Evolutionary conservation across 2,329 filamentous ascomycete genomes (phyloP), one percentile per base, ranked within the genome.

Genomic region (Trichoderma oligosporum): DNA sequence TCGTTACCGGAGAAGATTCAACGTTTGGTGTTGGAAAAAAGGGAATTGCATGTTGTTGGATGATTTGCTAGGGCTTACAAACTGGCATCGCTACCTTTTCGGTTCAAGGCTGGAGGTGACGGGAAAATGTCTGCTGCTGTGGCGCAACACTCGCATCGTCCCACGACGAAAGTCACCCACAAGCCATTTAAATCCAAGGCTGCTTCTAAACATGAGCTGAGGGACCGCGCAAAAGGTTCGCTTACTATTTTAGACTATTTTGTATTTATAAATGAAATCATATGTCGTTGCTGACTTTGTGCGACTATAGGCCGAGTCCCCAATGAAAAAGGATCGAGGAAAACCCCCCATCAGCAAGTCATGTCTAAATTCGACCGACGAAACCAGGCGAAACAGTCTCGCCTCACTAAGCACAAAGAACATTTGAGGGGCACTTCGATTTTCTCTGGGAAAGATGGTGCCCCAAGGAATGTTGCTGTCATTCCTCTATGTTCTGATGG

Each of bases 311-410:
- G 92, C 70, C 94, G 94, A 73, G 82, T 93, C 48, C 86, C 80
- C 56, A 77, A 83, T 67, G 89, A 96, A 69, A 84, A 81, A 66
- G 86, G 87, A 60, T 79, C 80, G 66, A 85, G 93, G 68, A 95
- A 90, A 73, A 96, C 93, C 14, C 90, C 90, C 56, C 91, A 96
- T 72, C 94, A 99, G 72, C 91, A 96, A 76, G 84, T 97, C 75
- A 93, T 97, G 89, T 96, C 91, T 59, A 99, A 97, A 75, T 83
- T 99, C 71, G 91, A 96, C 74, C 88, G 94, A 60, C 86, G 91
- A 66, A 97, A 99, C 73, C 91, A 96, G 77, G 89, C 91, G 65
- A 93, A 93, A 73, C 94, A 99, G 78, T 86, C 87, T 72, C 89
- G 93, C 67, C 77, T 88, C 61, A 80, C 85, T 64, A 97, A 97